These are phyloP conservation scores for Pythium coloratum DNA, from an alignment of 352 stramenopile genomes.

Conservation along the genomic window DNA sequence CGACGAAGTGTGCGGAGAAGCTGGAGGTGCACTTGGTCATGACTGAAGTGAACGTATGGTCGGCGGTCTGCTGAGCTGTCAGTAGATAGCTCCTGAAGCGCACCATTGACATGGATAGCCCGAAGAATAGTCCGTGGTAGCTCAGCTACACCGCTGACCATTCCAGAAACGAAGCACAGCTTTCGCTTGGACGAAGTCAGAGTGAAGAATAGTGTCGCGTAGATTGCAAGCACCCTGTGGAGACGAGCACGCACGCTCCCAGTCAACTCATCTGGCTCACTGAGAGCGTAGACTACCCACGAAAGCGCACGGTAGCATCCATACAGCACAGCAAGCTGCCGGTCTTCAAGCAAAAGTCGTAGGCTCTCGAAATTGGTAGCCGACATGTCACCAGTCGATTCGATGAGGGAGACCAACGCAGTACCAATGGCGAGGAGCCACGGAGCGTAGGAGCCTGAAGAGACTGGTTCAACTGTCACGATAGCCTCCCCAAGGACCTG, in stretches of 20 bases:
- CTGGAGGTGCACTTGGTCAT: neutral
- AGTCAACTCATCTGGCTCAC: neutral
- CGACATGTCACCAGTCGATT: neutral
- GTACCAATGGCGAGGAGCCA: neutral
- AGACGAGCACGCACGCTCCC: neutral
- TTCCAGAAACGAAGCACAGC: neutral
- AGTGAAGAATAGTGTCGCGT: conserved; percentile 3
- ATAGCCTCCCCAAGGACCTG: conserved; percentile 6
- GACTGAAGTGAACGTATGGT: neutral
- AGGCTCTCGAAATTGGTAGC: neutral
- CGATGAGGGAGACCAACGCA: conserved; percentile 5
- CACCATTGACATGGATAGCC: neutral
- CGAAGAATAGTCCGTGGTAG: conserved; percentile 4
- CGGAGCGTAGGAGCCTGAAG: neutral
- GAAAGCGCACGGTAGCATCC: conserved; percentile 1
- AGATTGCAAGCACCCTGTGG: neutral
- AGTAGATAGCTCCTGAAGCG: neutral
- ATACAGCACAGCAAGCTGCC: conserved; percentile 6
- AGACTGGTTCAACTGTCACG: neutral
- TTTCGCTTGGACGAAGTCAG: conserved; percentile 13
- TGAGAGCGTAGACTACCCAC: neutral
- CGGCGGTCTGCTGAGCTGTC: neutral
- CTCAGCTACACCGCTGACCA: neutral
- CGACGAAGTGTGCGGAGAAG: conserved; percentile 17
- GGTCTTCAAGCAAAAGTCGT: neutral